Evolutionary conservation across 495 filamentous ascomycete genomes (phyloP).

Genomic region (Aspergillus sparsus): DNA sequence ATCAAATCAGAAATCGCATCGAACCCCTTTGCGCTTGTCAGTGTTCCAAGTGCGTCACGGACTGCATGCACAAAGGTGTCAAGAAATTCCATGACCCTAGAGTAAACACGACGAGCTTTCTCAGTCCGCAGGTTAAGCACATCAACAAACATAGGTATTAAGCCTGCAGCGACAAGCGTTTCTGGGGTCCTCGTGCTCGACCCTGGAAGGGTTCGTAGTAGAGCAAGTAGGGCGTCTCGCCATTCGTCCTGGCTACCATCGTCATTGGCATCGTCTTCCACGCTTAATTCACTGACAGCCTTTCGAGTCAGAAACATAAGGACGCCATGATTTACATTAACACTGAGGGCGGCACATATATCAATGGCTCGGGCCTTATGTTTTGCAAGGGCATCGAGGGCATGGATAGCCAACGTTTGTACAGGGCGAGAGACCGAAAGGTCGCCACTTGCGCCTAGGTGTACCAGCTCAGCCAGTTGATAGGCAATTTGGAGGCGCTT

Average conservation of each 20-base stretch:
- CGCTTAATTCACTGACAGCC: slow-evolving; percentile 75
- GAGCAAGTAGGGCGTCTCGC: slow-evolving; percentile 82
- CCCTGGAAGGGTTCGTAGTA: slow-evolving; percentile 71
- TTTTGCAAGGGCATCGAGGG: slow-evolving; percentile 78
- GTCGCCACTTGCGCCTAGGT: slow-evolving; percentile 67
- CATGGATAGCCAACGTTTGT: slow-evolving; percentile 79
- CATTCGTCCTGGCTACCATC: slow-evolving; percentile 73
- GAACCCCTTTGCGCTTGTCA: slow-evolving; percentile 78
- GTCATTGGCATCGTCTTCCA: slow-evolving; percentile 57
- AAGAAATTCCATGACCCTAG: slow-evolving; percentile 78
- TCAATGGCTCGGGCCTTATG: slow-evolving; percentile 76
- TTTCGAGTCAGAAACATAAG: slow-evolving; percentile 93
- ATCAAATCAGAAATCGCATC: slow-evolving; percentile 85
- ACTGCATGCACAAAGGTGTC: slow-evolving; percentile 82
- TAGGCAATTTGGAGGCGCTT: slow-evolving; percentile 86
- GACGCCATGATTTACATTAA: slow-evolving; percentile 93
- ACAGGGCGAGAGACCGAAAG: slow-evolving; percentile 66
- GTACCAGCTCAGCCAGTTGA: slow-evolving; percentile 88
- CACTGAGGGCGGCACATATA: slow-evolving; percentile 80
- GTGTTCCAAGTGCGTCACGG: slow-evolving; percentile 73
- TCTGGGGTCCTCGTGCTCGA: slow-evolving; percentile 70
- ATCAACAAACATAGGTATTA: slow-evolving; percentile 87
- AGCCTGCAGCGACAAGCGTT: slow-evolving; percentile 77
- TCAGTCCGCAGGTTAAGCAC: slow-evolving; percentile 79
- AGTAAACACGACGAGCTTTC: slow-evolving; percentile 78